These are phyloP conservation scores for Collybia sordida DNA, from an alignment of 768 basidiomycete genomes.

Conservation along the genomic window DNA sequence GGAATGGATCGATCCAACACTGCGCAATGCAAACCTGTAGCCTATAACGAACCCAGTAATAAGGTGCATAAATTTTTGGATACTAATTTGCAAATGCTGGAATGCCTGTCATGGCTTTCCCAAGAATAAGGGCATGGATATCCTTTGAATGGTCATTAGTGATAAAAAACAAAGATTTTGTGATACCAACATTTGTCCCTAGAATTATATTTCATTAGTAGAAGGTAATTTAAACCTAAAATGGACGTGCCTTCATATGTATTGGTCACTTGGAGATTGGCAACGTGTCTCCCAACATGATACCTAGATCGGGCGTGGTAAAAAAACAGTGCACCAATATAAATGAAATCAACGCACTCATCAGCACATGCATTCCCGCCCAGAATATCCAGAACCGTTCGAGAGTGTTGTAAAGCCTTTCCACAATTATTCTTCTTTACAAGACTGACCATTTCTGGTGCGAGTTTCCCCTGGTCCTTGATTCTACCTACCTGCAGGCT, in stretches of 20 bases:
- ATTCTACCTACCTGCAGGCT: constrained; percentile 82
- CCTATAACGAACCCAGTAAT: background rate
- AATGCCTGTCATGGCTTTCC: constrained; percentile 89
- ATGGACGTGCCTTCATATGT: constrained; percentile 79
- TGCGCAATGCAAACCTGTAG: constrained; percentile 71
- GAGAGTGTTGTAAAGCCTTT: constrained; percentile 82
- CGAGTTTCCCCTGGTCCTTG: constrained; percentile 71
- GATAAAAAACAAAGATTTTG: constrained; percentile 9
- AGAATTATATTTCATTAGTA: constrained; percentile 1
- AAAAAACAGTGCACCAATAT: background rate
- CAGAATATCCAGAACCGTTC: constrained; percentile 83
- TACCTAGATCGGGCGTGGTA: constrained; percentile 63
- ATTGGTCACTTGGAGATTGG: constrained; percentile 93
- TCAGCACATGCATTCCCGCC: constrained; percentile 94
- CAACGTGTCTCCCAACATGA: constrained; percentile 91
- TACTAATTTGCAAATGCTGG: constrained; percentile 74
- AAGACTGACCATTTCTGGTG: constrained; percentile 93
- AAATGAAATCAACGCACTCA: constrained; percentile 59
- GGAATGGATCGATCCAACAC: constrained; percentile 66
- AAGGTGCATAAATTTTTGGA: background rate
- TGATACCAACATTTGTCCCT: constrained; percentile 59
- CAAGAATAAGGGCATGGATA: constrained; percentile 89
- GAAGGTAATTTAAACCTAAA: background rate
- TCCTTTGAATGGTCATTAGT: constrained; percentile 48
- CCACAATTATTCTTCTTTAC: constrained; percentile 96